Conservation (phyloP, 441 rosid genomes). For the Gossypium lobatum region DNA sequence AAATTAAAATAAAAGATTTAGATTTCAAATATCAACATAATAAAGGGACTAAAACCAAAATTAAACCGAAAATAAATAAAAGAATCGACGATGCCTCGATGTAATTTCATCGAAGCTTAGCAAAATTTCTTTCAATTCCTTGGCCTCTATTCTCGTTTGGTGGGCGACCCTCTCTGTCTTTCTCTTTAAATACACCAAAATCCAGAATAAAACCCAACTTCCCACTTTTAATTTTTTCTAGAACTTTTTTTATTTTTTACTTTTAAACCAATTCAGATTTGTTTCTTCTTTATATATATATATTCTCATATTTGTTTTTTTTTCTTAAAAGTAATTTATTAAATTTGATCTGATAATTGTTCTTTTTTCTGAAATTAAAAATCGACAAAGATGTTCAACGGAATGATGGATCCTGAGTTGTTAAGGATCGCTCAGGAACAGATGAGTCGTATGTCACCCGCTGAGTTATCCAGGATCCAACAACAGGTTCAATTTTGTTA, state of each 20-base stretch:
- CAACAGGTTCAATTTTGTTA: slow-evolving; percentile 50
- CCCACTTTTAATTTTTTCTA: background rate
- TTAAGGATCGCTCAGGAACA: slow-evolving; percentile 84
- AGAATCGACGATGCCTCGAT: background rate
- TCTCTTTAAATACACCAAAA: background rate
- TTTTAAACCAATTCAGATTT: background rate
- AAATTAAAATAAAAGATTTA: background rate
- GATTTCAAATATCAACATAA: no score
- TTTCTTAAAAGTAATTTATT: background rate
- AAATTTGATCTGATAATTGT: slow-evolving; percentile 9
- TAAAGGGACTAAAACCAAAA: background rate
- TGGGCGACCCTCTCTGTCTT: slow-evolving; percentile 10
- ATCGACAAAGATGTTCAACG: slow-evolving; percentile 49
- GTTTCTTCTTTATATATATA: background rate
- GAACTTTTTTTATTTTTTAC: background rate
- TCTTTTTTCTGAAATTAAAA: background rate
- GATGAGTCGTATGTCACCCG: slow-evolving; percentile 86
- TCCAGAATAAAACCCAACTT: background rate
- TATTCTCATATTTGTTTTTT: background rate
- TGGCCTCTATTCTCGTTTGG: slow-evolving; percentile 13
- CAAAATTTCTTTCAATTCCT: background rate
- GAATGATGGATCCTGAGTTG: slow-evolving; percentile 93
- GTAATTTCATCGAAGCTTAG: slow-evolving; percentile 8
- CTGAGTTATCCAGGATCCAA: slow-evolving; percentile 72
- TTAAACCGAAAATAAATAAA: background rate